These are phyloP conservation scores for Debaryomycetaceae sp. DNA, from an alignment of 1,139 yeast genomes.

Conservation along the genomic window DNA sequence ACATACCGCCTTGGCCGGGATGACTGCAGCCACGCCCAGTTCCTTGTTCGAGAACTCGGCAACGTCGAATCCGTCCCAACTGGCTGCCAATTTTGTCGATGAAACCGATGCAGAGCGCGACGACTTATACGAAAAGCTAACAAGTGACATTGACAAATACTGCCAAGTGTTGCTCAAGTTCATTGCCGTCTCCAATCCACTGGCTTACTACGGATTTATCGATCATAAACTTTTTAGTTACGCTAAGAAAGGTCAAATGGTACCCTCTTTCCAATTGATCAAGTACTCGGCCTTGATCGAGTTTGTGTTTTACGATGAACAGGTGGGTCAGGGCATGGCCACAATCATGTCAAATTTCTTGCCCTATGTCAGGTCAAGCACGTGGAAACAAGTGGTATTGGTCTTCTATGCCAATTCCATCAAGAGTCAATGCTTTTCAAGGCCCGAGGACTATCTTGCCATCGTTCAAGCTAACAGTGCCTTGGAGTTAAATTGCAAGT, in stretches of 20 bases:
- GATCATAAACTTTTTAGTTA: conserved; percentile 32
- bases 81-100: not conserved
- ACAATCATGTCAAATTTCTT: conserved; percentile 35
- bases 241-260: conserved; percentile 30
- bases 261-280: conserved; percentile 38
- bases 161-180: conserved; percentile 44
- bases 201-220: conserved; percentile 41
- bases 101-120: not conserved
- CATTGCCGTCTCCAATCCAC: conserved; percentile 54
- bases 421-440: conserved; percentile 52
- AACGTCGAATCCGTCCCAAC: too few relatives aligned
- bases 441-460: conserved; percentile 46
- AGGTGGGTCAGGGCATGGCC: conserved; percentile 33
- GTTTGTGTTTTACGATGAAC: conserved; percentile 41
- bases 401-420: conserved; percentile 48
- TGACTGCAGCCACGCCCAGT: too few relatives aligned
- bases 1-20: too few relatives aligned
- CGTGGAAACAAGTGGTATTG: conserved; percentile 53
- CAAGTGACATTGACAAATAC: conserved; percentile 40
- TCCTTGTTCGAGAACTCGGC: not conserved
- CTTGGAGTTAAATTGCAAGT: conserved; percentile 22
- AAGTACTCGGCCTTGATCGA: conserved; percentile 49
- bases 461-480: conserved; percentile 26
- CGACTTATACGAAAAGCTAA: conserved; percentile 1
- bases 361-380: conserved; percentile 40